These are phyloP conservation scores for Corynascus novoguineensis DNA, from an alignment of 495 filamentous ascomycete species.

Conservation along the genomic window DNA sequence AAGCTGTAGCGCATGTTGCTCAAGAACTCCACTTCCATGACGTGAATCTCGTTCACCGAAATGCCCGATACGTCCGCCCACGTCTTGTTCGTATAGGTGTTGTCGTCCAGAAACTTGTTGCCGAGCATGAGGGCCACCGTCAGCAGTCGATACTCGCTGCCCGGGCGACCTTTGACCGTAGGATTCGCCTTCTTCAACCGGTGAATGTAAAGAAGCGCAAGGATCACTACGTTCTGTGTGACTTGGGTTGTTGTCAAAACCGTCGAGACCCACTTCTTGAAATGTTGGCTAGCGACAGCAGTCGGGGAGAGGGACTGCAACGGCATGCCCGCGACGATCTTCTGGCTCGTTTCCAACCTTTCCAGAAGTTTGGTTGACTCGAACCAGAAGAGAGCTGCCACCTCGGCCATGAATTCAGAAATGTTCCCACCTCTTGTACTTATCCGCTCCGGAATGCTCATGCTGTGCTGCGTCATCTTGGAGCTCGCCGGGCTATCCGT, in stretches of 20 bases:
- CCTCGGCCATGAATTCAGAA: constrained; percentile 81
- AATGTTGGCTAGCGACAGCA: constrained; percentile 70
- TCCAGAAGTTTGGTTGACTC: constrained; percentile 75
- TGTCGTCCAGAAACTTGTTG: constrained; percentile 98
- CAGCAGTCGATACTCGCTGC: constrained; percentile 91
- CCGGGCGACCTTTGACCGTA: constrained; percentile 77
- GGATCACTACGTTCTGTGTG: constrained; percentile 87
- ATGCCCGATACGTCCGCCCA: constrained; percentile 99
- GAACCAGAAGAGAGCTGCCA: constrained; percentile 98
- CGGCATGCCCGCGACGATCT: constrained; percentile 35
- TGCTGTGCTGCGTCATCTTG: constrained; percentile 53
- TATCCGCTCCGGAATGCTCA: constrained; percentile 69
- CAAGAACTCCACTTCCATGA: constrained; percentile 99
- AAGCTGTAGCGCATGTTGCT: constrained; percentile 97
- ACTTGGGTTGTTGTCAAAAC: constrained; percentile 94
- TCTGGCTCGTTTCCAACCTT: constrained; percentile 60
- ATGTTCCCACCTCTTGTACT: constrained; percentile 66
- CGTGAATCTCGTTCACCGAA: constrained; percentile 88
- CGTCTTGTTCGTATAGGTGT: constrained; percentile 99
- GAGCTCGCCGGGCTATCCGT: constrained; percentile 33
- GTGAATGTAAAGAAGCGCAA: constrained; percentile 91
- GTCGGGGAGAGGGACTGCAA: constrained; percentile 57
- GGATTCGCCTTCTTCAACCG: constrained; percentile 87
- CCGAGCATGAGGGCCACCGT: constrained; percentile 97
- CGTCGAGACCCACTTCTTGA: constrained; percentile 88